phyloP scores from a whole-genome alignment of 225 moss, liverwort and hornwort genomes.

The Marchantia polymorpha region DNA sequence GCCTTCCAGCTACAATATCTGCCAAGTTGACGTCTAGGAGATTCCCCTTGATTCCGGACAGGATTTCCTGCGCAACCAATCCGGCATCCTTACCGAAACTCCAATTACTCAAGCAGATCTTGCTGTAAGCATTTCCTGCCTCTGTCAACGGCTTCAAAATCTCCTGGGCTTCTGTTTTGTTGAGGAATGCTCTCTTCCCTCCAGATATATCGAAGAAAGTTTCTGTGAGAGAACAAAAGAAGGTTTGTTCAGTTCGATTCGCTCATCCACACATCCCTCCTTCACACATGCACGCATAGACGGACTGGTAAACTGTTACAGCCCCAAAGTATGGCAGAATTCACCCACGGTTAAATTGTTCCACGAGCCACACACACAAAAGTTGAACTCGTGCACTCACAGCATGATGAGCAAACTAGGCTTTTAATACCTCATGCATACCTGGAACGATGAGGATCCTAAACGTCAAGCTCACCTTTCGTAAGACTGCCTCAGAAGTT shows the following conservation, averaged over 20 bases:
- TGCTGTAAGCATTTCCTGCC: constrained; percentile 58
- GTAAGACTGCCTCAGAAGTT: constrained; percentile 6
- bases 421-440: neutral
- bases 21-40: constrained; percentile 81
- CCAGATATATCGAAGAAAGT: constrained; percentile 80
- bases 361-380: neutral
- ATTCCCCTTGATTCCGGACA: constrained; percentile 50
- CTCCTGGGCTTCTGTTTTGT: constrained; percentile 56
- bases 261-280: neutral
- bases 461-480: constrained; percentile 22
- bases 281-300: neutral
- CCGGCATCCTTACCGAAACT: constrained; percentile 91
- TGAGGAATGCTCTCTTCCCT: constrained; percentile 75
- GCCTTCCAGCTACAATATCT: constrained; percentile 95
- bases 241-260: neutral
- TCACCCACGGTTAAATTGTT: neutral
- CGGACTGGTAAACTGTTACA: neutral
- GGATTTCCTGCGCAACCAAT: constrained; percentile 66
- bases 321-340: neutral
- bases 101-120: constrained; percentile 86
- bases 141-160: constrained; percentile 67
- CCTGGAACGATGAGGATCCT: constrained; percentile 13
- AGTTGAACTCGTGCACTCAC: neutral
- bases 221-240: constrained; percentile 18
- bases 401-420: neutral